Base-by-base conservation (phyloP, 2,329 filamentous ascomycete species). In the Alternaria gaisen region DNA sequence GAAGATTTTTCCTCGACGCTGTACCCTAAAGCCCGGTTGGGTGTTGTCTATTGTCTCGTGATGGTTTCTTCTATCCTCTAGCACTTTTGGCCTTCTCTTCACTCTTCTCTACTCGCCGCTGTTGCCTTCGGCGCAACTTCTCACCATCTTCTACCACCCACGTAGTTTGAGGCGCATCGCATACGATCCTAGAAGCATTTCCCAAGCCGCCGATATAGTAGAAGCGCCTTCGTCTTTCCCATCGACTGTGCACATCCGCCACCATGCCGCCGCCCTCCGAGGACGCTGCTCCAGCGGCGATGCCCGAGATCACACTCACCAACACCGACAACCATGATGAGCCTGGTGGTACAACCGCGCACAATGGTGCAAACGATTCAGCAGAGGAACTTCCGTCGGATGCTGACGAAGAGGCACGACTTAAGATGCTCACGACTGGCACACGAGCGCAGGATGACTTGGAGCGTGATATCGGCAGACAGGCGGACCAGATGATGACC, bases 391-490 rank as follows among this genome's bases (percentile, higher is more conserved):
- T 75, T 12, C 66, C 71, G 12, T 71, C 73, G 22, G 72, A 79
- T 58, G 74, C 73, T 14, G 79, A 80, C 52, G 81, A 82, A 60
- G 79, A 78, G 44, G 76, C 80, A 9, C 75, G 80, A 16, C 69
- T 83, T 12, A 74, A 75, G 53, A 71, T 72, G 32, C 70, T 79
- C 42, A 77, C 76, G n/a, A 77, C 73, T 16, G 74, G 76, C 22
- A 70, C 76, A n/a, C 88, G 92, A 58, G 89, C 97, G 71, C 94
- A 98, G 77, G 90, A 94, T 80, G 94, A 97, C 60, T 82, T 98
- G 20, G 94, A 97, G 78, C 87, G 93, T 63, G 93, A 97, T 72
- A 96, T 98, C 65, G 85, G 87, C 28, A 83, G 84, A 44, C 86
- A 90, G 80, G 88, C 88, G 38, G 87, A 89, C 71, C 83, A 84